Evolutionary conservation across 371 early-diverging fungal genomes (phyloP).

Genomic region (Cladochytrium tenue): DNA sequence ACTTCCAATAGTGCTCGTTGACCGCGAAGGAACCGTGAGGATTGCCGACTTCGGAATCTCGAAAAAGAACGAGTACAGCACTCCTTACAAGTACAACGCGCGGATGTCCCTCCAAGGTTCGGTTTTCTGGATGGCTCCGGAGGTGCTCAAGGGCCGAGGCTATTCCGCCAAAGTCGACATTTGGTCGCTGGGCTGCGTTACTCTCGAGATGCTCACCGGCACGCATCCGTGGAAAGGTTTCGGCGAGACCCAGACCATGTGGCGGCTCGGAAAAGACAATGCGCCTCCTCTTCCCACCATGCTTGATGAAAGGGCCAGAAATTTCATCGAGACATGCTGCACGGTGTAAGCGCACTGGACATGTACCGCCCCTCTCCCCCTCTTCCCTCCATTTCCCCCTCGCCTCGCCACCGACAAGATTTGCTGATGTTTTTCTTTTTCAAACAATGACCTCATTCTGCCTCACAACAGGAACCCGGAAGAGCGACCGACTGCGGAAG

Average conservation of each 20-base stretch:
- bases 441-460: not conserved
- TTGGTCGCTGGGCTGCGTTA: slow-evolving; percentile 90
- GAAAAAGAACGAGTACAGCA: slow-evolving; percentile 82
- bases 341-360: slow-evolving; percentile 31
- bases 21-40: slow-evolving; percentile 88
- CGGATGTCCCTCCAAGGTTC: slow-evolving; percentile 81
- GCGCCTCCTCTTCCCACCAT: slow-evolving; percentile 76
- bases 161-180: slow-evolving; percentile 86
- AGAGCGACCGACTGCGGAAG: slow-evolving; percentile 54
- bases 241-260: slow-evolving; percentile 90
- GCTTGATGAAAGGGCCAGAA: slow-evolving; percentile 60
- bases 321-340: slow-evolving; percentile 79
- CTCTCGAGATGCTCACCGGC: slow-evolving; percentile 95
- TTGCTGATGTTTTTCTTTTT: not conserved
- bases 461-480: slow-evolving; percentile 40
- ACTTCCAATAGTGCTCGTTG: slow-evolving; percentile 63
- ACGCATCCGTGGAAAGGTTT: slow-evolving; percentile 91
- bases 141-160: slow-evolving; percentile 71
- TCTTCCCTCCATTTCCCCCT: not conserved
- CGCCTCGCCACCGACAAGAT: not conserved
- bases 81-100: slow-evolving; percentile 46
- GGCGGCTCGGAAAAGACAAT: slow-evolving; percentile 77
- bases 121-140: slow-evolving; percentile 97
- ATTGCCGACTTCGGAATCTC: slow-evolving; percentile 99
- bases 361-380: not conserved